Conservation (phyloP, 768 basidiomycete genomes). For the Galerina marginata region DNA sequence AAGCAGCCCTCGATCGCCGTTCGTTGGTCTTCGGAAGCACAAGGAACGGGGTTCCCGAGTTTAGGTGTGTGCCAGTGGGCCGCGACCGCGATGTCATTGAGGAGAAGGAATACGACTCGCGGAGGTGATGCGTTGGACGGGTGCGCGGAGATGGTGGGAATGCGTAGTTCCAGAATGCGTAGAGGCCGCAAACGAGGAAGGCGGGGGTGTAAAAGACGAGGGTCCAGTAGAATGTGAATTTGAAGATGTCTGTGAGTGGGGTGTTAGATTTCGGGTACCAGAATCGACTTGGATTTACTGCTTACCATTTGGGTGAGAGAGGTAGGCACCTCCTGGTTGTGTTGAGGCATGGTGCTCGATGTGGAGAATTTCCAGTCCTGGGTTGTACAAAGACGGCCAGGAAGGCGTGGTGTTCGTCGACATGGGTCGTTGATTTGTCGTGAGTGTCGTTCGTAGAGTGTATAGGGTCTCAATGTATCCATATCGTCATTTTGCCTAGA, state of each 20-base stretch:
- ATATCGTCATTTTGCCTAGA: background rate
- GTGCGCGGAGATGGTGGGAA: conserved; percentile 43
- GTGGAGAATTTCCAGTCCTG: conserved; percentile 52
- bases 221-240: conserved; percentile 59
- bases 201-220: conserved; percentile 55
- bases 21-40: conserved; percentile 37
- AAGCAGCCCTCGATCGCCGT: conserved; percentile 50
- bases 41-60: background rate
- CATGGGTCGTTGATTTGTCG: background rate
- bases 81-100: background rate
- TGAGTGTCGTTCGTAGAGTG: background rate
- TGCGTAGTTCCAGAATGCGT: conserved; percentile 58
- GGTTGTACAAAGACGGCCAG: conserved; percentile 60
- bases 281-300: background rate
- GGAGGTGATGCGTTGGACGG: background rate
- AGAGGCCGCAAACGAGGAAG: conserved; percentile 52
- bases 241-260: conserved; percentile 49
- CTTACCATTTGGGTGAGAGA: conserved; percentile 45
- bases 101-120: conserved; percentile 20
- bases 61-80: background rate
- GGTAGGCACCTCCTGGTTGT: conserved; percentile 48
- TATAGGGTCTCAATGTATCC: background rate
- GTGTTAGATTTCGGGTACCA: background rate
- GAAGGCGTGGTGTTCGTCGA: conserved; percentile 30
- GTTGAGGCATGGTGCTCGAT: conserved; percentile 44